Base-by-base conservation (phyloP, 495 filamentous ascomycete genomes). In the Aspergillus baeticus region DNA sequence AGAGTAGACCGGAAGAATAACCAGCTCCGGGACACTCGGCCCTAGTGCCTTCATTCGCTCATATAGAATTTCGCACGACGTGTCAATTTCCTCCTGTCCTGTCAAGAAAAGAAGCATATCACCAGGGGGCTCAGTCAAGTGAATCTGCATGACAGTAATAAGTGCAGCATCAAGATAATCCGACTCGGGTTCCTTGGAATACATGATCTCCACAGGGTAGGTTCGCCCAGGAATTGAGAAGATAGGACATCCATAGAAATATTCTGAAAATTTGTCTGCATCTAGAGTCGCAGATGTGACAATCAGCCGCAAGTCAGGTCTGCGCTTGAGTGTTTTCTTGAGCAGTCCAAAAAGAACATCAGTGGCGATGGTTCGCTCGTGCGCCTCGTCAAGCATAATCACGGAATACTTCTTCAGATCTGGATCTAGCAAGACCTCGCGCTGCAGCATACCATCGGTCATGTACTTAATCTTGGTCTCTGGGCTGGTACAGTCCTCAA, bases 381-480 rank as follows among this genome's bases (percentile, higher is more conserved):
- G 94, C 4, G 95, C 94, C 65, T 99, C 94, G 64, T 99, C 94
- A 59, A 99, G 79, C 90, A 99, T 98, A 63, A 99, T 97, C 51
- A 95, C 90, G 3, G 89, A 92, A 62, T 99, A 99, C 61, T 86
- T 84, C 67, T 82, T 89, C 41, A 98, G 72, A 63, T 92, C 84
- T 0, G 92, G 89, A 65, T 98, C 95, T 26, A 97, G 76, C 14
- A 99, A 77, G 55, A 97, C 90, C 71, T 99, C 95, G 73, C 94
- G 77, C 73, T 98, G 87, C 63, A 99, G 82, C 88, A 98, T 99
- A 70, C 94, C 94, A 59, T 99, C 94, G 11, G 94, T 99, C 92
- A 98, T 97, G 73, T 98, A 99, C 74, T 98, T 98, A 76, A 99
- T 97, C 68, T 86, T 87, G 11, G 94, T 98, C 13, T 89, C 85